Evolutionary conservation across 768 basidiomycete species (phyloP), one percentile per base, ranked within the genome.

Genomic region (Phaeotremella skinneri): DNA sequence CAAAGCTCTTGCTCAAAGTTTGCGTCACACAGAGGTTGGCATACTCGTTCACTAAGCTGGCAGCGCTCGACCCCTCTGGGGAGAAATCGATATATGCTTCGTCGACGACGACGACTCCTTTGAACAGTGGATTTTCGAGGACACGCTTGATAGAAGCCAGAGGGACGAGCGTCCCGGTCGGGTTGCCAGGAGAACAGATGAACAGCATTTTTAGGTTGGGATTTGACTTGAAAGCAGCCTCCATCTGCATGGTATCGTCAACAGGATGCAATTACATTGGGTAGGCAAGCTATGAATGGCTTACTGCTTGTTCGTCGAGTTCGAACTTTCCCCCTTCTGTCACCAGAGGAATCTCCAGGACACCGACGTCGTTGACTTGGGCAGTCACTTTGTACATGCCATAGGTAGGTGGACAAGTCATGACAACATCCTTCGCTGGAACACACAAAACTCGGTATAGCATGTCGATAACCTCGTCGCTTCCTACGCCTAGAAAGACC

Each of bases 21-120:
- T 99, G 96, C 81, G 90, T 85, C n/a, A 99, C 91, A 69, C 88
- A 87, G 13, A 99, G 65, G 70, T 99, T 99, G 9, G 84, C 84
- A 72, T 89, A 98, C 49, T 89, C 84, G 57, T 84, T 81, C 52
- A 96, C 81, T 25, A 98, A 80, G 2, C 82, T 79, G 14, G 82
- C 85, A 0, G 90, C 89, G 42, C 86, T 88, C 27, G 81, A 78
- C 17, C 80, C 81, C 7, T 81, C 74, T 0, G 81, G 82, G 0
- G 88, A 84, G 69, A 98, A 99, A 76, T 99, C 96, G 73, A 98
- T 88, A 78, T 99, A 98, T 0, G 96, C 96, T 76, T 99, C 96
- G 71, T 99, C 96, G 4, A 98, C 86, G 27, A 94, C 82, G 37
- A 97, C 86, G 61, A 99, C 85, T 6, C 96, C 96, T 66, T 86